A percentile compares a stretch with the other conserved stretches of the same genome.
These are phyloP conservation scores for Isabelozyma rhagii DNA, from an alignment of 805 yeast genomes.

Conservation along the genomic window DNA sequence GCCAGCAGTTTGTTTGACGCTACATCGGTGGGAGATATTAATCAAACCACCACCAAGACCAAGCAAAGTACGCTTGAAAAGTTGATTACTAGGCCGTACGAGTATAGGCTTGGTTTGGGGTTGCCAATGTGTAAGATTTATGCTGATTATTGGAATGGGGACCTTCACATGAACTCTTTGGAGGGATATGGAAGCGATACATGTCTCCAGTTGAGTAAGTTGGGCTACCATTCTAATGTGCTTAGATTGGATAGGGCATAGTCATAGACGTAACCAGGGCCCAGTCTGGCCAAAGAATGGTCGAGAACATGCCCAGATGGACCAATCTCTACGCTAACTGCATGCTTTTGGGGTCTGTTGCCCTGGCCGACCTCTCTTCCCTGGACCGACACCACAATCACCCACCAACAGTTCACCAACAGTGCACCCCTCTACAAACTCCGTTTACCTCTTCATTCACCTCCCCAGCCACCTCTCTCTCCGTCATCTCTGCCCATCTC, in stretches of 20 bases:
- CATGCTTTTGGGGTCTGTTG: too few relatives aligned
- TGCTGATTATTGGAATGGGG: conserved; percentile 97
- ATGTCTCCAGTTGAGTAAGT: conserved; percentile 69
- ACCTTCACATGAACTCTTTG: conserved; percentile 72
- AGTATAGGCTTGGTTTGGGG: conserved; percentile 79
- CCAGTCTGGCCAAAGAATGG: background rate
- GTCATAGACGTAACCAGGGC: background rate
- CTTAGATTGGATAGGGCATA: conserved; percentile 72
- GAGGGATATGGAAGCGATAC: conserved; percentile 95
- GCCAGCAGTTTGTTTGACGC: conserved; percentile 22
- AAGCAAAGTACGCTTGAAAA: conserved; percentile 55
- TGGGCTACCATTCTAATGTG: conserved; percentile 64
- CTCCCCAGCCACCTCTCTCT: background rate
- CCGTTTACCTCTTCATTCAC: background rate
- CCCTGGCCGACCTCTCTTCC: too few relatives aligned
- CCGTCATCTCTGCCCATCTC: background rate
- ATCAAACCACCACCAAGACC: conserved; percentile 19
- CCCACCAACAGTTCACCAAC: background rate
- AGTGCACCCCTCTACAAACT: background rate
- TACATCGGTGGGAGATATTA: conserved; percentile 42
- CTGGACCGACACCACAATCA: too few relatives aligned
- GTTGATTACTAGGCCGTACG: conserved; percentile 69
- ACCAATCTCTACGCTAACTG: too few relatives aligned
- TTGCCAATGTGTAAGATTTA: conserved; percentile 90
- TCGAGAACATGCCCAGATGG: too few relatives aligned